Base-by-base conservation (phyloP, 441 rosid species). In the Breynia disticha region DNA sequence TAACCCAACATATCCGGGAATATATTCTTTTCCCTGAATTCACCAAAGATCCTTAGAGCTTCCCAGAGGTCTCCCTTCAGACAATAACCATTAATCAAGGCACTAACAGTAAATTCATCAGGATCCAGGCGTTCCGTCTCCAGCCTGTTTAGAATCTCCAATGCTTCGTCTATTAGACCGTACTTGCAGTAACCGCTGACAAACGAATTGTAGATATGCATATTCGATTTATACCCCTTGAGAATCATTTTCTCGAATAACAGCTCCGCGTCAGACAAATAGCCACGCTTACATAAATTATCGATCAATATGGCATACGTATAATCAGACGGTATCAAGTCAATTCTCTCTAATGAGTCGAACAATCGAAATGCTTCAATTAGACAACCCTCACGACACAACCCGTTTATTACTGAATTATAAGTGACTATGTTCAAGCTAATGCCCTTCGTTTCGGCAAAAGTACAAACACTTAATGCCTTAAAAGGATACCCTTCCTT, bases 321-420 rank as follows among this genome's bases (percentile, higher is more conserved):
- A 60, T 83, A 72, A 32, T 53, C 69, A 20, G 96, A 85, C 9
- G 96, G 87, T 61, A 55, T 61, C 72, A 80, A 64, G 52, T 73
- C 69, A 20, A 76, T 73, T 42, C 67, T 79, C 64, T 85, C 95
- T 39, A 91, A 69, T 5, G 90, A 83, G 71, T 87, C 89, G 71
- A 80, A 91, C 42, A 91, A 69, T 50, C 87, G 83, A 58, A 85
- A 81, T 65, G 98, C 98, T 74, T 87, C 95, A 67, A 76, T 58
- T 61, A 87, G 78, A 68, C 86, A 87, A 53, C 94, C 90, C 60
- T 85, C 89, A 56, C 38, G 65, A 69, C 95, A 91, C 71, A 87
- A 73, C 52, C 93, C 85, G 61, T 71, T 61, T 55, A 87, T 75
- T 59, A 87, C 66, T 35, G 90, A 67, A 70, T 87, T 91, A 63